A percentile compares a stretch with the other conserved stretches of the same genome.
These are phyloP conservation scores for Corymbia maculata DNA, from an alignment of 345 rosid species.

Conservation along the genomic window DNA sequence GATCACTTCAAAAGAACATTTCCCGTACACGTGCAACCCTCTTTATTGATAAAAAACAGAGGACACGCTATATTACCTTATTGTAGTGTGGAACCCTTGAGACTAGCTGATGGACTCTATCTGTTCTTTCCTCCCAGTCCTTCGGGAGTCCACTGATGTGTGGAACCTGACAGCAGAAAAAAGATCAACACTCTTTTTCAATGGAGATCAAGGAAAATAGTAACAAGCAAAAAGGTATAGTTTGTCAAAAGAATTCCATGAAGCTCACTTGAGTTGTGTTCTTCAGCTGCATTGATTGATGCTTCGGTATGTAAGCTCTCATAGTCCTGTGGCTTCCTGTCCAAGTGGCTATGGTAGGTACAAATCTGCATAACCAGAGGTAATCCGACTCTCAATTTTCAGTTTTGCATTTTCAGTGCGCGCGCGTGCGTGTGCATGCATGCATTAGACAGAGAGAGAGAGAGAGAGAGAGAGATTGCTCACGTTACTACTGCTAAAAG, in stretches of 20 bases:
- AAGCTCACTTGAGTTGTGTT: constrained; percentile 39
- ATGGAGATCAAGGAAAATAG: not conserved
- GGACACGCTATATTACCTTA: constrained; percentile 22
- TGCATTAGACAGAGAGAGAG: not conserved
- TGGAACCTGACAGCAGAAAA: constrained; percentile 33
- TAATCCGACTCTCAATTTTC: not conserved
- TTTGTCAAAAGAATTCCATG: not conserved
- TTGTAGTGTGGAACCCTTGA: constrained; percentile 72
- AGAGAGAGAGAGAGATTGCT: constrained; percentile 9
- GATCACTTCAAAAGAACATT: not conserved
- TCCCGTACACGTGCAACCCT: not conserved
- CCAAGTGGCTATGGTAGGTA: constrained; percentile 80
- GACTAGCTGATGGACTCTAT: constrained; percentile 47
- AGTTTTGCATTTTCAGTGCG: not conserved
- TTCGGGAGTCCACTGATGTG: constrained; percentile 49
- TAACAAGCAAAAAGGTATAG: not conserved
- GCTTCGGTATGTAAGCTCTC: constrained; percentile 63
- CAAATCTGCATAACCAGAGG: constrained; percentile 34
- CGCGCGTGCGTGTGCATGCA: too few relatives aligned
- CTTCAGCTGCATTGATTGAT: constrained; percentile 62
- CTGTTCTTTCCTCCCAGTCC: constrained; percentile 55
- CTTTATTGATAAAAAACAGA: not conserved
- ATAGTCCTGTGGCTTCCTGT: constrained; percentile 75
- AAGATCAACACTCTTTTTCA: not conserved
- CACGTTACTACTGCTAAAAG: constrained; percentile 66